Evolutionary conservation across 257 asterid genomes (phyloP).

Genomic region (Henckelia pumila): DNA sequence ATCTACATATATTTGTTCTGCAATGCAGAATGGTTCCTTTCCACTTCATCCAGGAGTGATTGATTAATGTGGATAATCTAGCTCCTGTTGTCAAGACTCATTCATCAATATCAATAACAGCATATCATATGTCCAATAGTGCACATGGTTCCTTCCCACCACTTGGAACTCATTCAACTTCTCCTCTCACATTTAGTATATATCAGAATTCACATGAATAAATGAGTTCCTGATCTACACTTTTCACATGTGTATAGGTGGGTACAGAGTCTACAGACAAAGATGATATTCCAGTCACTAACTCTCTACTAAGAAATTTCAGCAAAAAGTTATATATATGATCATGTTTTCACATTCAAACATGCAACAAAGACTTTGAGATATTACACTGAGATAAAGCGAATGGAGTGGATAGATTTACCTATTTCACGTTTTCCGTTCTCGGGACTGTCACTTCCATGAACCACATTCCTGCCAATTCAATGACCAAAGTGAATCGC

Average conservation of each 20-base stretch:
- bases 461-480: constrained; percentile 81
- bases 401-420: constrained; percentile 20
- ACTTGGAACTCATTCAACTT: background rate
- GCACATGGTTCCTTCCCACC: background rate
- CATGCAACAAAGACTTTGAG: constrained; percentile 2
- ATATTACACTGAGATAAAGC: background rate
- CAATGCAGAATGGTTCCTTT: background rate
- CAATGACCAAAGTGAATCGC: constrained; percentile 17
- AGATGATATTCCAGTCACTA: background rate
- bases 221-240: too few relatives aligned
- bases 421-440: constrained; percentile 89
- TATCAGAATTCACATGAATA: background rate
- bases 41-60: background rate
- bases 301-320: background rate
- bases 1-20: too few relatives aligned
- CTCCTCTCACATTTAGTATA: background rate
- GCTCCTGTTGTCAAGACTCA: too few relatives aligned
- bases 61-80: too few relatives aligned
- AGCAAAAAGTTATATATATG: background rate
- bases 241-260: background rate
- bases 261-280: too few relatives aligned
- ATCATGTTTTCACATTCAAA: background rate
- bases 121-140: background rate
- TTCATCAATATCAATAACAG: too few relatives aligned
- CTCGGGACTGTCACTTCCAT: constrained; percentile 96